phyloP scores from a whole-genome alignment of 768 basidiomycete species.

The Lactifluus subvellereus region DNA sequence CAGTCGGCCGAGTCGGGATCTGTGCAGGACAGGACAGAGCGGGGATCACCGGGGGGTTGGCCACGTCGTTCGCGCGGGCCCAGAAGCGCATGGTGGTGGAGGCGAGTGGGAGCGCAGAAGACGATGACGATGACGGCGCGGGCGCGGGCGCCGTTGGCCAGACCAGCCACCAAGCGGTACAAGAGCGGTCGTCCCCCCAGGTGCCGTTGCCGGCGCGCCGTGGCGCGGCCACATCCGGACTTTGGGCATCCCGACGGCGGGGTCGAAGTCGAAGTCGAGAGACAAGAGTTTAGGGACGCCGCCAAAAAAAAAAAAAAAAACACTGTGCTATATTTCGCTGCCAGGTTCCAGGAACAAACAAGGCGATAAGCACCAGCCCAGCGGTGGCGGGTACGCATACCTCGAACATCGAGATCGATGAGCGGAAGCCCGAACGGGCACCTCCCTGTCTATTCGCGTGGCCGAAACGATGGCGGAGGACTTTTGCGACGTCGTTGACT shows the following conservation, averaged over 20 bases:
- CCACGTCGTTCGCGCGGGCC: background rate
- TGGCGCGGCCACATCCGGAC: constrained; percentile 6
- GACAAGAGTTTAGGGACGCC: constrained; percentile 34
- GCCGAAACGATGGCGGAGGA: constrained; percentile 29
- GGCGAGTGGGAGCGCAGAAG: background rate
- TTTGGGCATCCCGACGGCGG: constrained; percentile 37
- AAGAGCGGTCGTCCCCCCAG: background rate
- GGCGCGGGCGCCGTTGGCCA: too few species aligned
- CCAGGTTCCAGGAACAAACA: constrained; percentile 21
- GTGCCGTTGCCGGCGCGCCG: background rate
- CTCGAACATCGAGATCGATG: constrained; percentile 9
- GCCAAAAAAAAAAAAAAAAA: background rate
- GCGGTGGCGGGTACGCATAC: background rate
- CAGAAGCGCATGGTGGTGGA: background rate
- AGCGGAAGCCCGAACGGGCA: background rate
- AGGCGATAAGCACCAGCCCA: background rate
- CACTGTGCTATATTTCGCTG: constrained; percentile 33
- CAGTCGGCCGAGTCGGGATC: background rate
- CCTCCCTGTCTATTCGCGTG: constrained; percentile 27
- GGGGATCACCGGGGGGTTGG: background rate
- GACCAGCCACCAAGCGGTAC: background rate
- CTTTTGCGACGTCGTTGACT: constrained; percentile 31
- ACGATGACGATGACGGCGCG: background rate
- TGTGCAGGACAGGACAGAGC: background rate
- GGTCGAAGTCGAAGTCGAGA: constrained; percentile 34